phyloP scores from a whole-genome alignment of 2,329 filamentous ascomycete genomes.

The Penicillium carneum region DNA sequence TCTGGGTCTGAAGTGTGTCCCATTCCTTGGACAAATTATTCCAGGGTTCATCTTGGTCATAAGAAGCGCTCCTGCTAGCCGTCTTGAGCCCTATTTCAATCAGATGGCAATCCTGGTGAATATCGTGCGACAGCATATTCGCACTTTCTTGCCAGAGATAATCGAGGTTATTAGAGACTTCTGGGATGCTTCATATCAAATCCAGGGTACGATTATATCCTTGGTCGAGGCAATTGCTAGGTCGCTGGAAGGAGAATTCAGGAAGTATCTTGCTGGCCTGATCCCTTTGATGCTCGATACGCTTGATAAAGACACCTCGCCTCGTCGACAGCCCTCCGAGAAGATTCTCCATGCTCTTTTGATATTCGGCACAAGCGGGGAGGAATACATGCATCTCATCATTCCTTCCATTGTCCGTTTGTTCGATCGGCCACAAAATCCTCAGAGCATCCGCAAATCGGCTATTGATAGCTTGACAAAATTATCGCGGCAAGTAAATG shows the following conservation, averaged over 20 bases:
- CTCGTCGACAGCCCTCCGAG: conserved; percentile 81
- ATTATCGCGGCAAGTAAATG: conserved; percentile 92
- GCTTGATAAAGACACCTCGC: conserved; percentile 81
- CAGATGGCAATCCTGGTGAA: conserved; percentile 90
- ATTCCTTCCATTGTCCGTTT: conserved; percentile 93
- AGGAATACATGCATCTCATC: conserved; percentile 99
- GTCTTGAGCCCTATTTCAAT: conserved; percentile 95
- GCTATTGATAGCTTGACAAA: conserved; percentile 95
- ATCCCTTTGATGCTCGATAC: conserved; percentile 93
- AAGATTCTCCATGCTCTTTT: conserved; percentile 92
- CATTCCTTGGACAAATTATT: conserved; percentile 91
- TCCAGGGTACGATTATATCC: conserved; percentile 89
- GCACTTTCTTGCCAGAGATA: conserved; percentile 86
- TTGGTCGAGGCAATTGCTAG: conserved; percentile 92
- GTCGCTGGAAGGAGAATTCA: conserved; percentile 96
- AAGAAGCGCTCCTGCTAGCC: conserved; percentile 75
- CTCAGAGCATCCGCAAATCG: conserved; percentile 77
- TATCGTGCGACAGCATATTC: conserved; percentile 95
- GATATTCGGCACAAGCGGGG: conserved; percentile 91
- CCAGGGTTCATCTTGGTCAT: conserved; percentile 93
- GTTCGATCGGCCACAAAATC: conserved; percentile 87
- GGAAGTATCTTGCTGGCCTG: conserved; percentile 87
- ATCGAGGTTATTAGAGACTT: conserved; percentile 86
- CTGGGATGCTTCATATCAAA: conserved; percentile 79
- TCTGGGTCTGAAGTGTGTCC: conserved; percentile 91